phyloP scores from a whole-genome alignment of 495 filamentous ascomycete species.

The Penicillium diatomitis region DNA sequence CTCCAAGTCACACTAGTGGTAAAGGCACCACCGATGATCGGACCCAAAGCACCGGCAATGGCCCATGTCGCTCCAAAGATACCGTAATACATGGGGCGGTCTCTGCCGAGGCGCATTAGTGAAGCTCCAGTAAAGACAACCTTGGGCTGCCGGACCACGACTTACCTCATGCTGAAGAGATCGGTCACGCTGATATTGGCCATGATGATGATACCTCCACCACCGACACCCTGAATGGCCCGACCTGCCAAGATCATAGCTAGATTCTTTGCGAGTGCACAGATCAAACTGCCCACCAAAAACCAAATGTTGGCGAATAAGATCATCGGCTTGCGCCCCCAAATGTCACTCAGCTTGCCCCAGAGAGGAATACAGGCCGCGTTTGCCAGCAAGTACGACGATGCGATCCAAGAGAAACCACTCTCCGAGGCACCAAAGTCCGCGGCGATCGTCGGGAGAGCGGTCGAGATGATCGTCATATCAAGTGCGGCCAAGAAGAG shows the following conservation, averaged over 20 bases:
- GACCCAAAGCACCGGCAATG: constrained; percentile 61
- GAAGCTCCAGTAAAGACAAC: neutral
- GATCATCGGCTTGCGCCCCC: constrained; percentile 73
- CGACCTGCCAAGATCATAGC: constrained; percentile 67
- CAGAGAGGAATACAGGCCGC: constrained; percentile 62
- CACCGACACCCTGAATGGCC: constrained; percentile 75
- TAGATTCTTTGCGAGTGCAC: constrained; percentile 57
- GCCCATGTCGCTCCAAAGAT: constrained; percentile 67
- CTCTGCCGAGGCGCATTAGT: constrained; percentile 28
- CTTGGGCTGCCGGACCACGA: neutral
- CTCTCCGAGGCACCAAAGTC: constrained; percentile 51
- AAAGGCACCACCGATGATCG: constrained; percentile 69
- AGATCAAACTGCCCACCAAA: constrained; percentile 65
- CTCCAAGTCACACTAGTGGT: constrained; percentile 55
- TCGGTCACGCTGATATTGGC: constrained; percentile 79
- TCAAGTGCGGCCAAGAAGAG: constrained; percentile 47
- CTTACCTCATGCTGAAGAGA: constrained; percentile 59
- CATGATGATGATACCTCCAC: constrained; percentile 70
- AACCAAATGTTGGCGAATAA: constrained; percentile 65
- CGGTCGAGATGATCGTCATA: constrained; percentile 47
- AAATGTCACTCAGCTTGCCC: constrained; percentile 84
- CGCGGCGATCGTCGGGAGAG: constrained; percentile 54
- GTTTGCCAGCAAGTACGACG: constrained; percentile 60
- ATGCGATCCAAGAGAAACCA: constrained; percentile 72
- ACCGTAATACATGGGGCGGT: constrained; percentile 54